Evolutionary conservation across 129 eudicot species (phyloP).

Genomic region (Centaurea solstitialis): DNA sequence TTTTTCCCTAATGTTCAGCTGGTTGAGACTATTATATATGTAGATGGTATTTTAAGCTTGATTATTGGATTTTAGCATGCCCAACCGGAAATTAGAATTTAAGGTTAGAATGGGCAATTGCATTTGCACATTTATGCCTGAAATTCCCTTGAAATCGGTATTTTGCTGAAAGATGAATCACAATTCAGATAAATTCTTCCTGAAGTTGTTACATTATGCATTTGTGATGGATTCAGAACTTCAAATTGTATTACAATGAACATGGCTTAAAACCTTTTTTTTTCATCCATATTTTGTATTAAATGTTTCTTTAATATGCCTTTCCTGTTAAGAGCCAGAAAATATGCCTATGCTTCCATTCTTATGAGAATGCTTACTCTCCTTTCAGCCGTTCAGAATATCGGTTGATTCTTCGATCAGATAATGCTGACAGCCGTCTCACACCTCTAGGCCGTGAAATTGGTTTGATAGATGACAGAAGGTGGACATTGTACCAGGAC

Average conservation of each 20-base stretch:
- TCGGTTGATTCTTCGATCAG: slow-evolving; percentile 83
- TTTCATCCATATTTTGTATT: background rate
- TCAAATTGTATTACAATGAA: background rate
- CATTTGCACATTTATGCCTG: background rate
- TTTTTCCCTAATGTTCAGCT: background rate
- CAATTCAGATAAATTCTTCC: background rate
- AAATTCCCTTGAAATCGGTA: no score
- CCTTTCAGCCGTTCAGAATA: slow-evolving; percentile 87
- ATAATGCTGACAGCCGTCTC: slow-evolving; percentile 95
- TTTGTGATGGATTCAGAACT: background rate
- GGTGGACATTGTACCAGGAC: slow-evolving; percentile 75
- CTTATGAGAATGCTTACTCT: slow-evolving; percentile 2
- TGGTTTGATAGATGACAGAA: slow-evolving; percentile 80
- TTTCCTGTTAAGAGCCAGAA: background rate
- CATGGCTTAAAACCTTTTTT: background rate
- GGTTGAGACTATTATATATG: background rate
- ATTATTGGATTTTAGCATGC: background rate
- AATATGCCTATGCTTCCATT: background rate
- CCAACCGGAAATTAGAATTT: background rate
- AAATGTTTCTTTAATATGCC: background rate
- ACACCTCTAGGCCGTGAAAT: slow-evolving; percentile 92
- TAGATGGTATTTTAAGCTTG: background rate
- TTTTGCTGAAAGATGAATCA: background rate
- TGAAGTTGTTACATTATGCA: background rate
- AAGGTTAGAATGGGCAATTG: background rate